Evolutionary conservation across 345 rosid species (phyloP).

Genomic region (Pugionium cornutum): DNA sequence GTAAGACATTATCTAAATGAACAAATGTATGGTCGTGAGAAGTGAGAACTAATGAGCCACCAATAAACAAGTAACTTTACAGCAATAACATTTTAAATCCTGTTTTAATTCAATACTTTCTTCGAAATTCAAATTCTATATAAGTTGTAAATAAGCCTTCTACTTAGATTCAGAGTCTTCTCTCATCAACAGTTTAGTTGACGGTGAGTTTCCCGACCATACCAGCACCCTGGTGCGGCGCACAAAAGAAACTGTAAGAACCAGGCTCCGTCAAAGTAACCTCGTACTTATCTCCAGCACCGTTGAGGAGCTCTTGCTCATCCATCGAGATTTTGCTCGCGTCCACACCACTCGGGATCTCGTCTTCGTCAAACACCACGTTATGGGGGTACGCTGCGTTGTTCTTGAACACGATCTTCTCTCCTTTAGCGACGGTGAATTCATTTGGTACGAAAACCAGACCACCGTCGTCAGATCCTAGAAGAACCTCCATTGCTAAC

Average conservation of each 20-base stretch:
- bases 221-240: conserved; percentile 95
- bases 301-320: conserved; percentile 67
- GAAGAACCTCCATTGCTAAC: conserved; percentile 67
- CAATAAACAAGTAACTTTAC: neutral
- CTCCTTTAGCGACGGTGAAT: conserved; percentile 64
- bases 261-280: conserved; percentile 80
- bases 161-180: neutral
- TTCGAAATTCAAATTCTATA: conserved; percentile 1
- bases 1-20: too few relatives aligned
- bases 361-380: conserved; percentile 84
- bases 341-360: conserved; percentile 81
- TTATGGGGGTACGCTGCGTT: conserved; percentile 94
- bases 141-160: neutral
- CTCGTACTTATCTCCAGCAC: conserved; percentile 61
- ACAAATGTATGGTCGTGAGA: too few relatives aligned
- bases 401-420: conserved; percentile 90
- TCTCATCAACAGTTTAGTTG: conserved; percentile 36
- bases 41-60: too few relatives aligned
- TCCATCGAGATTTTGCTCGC: conserved; percentile 75
- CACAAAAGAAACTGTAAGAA: conserved; percentile 68
- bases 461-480: conserved; percentile 66
- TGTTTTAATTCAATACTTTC: neutral
- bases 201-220: conserved; percentile 87
- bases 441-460: conserved; percentile 66
- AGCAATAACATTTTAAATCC: neutral